Base-by-base conservation (phyloP, 805 yeast genomes). In the Yueomyces sinensis region DNA sequence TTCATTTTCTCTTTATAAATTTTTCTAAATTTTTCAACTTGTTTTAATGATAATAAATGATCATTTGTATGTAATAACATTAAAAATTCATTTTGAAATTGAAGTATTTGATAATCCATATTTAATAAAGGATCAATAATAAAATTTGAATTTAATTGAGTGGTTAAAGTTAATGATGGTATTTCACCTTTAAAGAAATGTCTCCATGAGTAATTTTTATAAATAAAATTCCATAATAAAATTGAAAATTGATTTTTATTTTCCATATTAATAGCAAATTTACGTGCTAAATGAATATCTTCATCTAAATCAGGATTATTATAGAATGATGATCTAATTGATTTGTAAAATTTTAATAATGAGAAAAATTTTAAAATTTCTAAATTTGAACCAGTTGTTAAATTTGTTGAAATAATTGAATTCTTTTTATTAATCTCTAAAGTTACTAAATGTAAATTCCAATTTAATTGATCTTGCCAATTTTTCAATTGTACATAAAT, bases 121-220 rank as follows among this genome's bases (percentile, higher is more conserved):
- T 35, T 37, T 18, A 45, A 31, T 9, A 36, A 29, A 1, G 44
- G 43, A 31, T 45, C 48, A 13, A 46, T 35, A 20, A 50, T 50
- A 6, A 49, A 45, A 3, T 47, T 34, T 3, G 52, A 39, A 18
- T 43, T 43, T 24, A 38, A 34, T 29, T 41, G 32, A 22, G 28
- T 13, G 30, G 31, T 20, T 30, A 28, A 24, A 4, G 46, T 35
- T 29, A 50, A 35, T 13, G 44, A 38, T 11, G 58, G 54, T 9
- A 45, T 36, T 35, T 51, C 52, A 32, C 58, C 58, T 23, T 41
- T 47, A 18, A 45, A 42, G 17, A 47, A 31, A 35, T 51, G 54
- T 32, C 56, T 50, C 50, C 52, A 49, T 28, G 46, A 45, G 31
- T 52, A 52, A 31, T 49, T 49, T 36, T 46, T 51, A 27, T 39